phyloP scores from a whole-genome alignment of 306 rosid species.

The Senna siamea region DNA sequence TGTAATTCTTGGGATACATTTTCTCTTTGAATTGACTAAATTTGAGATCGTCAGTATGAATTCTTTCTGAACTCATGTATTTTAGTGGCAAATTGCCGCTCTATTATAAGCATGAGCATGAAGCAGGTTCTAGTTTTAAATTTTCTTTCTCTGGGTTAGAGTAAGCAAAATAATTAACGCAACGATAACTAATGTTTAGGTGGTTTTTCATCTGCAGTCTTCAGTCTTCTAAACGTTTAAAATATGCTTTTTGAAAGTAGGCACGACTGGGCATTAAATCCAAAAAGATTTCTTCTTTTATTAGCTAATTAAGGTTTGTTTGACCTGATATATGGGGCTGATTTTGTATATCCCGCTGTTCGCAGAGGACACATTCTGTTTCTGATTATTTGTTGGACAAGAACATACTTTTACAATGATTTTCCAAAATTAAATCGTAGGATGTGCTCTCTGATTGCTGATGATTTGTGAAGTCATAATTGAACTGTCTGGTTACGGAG shows the following conservation, averaged over 20 bases:
- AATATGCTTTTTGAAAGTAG: not conserved
- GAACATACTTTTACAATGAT: conserved; percentile 1
- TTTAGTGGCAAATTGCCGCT: conserved; percentile 8
- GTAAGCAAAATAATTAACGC: not conserved
- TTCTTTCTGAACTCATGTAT: conserved; percentile 28
- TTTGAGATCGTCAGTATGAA: conserved; percentile 8
- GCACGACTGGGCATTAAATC: conserved; percentile 6
- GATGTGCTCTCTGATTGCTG: not conserved
- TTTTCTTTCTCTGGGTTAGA: not conserved
- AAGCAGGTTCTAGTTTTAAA: not conserved
- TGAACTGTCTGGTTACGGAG: not conserved
- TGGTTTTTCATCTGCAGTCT: too few species aligned
- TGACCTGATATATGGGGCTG: not conserved
- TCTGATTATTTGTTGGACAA: not conserved
- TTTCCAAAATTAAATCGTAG: conserved; percentile 13
- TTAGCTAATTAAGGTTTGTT: conserved; percentile 24
- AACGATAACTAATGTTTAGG: too few species aligned
- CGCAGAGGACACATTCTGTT: not conserved
- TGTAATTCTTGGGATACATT: conserved; percentile 25
- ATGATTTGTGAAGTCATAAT: conserved; percentile 16
- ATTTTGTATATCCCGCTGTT: not conserved
- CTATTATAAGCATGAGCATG: conserved; percentile 2
- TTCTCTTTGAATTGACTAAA: conserved; percentile 11
- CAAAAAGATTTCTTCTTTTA: not conserved
- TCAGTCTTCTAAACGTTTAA: too few species aligned